These are phyloP conservation scores for Dryas alaskensis DNA, from an alignment of 306 rosid species.

Conservation along the genomic window DNA sequence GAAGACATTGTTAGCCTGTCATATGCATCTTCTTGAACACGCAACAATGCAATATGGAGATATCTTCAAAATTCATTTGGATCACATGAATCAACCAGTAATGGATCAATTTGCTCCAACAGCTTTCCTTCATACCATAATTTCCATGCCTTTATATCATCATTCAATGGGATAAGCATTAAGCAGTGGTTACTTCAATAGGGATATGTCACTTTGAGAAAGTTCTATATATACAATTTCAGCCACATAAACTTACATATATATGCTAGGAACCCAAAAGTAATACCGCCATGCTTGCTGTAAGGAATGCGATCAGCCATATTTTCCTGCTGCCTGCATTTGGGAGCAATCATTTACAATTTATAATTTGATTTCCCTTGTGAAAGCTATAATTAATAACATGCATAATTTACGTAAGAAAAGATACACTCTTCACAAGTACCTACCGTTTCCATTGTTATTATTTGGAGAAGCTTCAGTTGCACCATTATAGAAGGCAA, in stretches of 20 bases:
- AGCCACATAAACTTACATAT: slow-evolving; percentile 14
- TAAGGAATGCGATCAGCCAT: slow-evolving; percentile 29
- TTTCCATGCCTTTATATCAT: slow-evolving; percentile 45
- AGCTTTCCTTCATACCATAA: slow-evolving; percentile 37
- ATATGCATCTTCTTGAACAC: slow-evolving; percentile 32
- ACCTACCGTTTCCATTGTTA: slow-evolving; percentile 27
- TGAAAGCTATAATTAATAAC: no score
- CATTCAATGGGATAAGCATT: background rate
- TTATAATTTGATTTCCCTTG: background rate
- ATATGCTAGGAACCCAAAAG: slow-evolving; percentile 22
- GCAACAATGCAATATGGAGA: slow-evolving; percentile 34
- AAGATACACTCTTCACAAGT: background rate
- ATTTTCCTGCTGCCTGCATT: slow-evolving; percentile 37
- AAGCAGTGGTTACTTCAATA: no score
- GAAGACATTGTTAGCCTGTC: slow-evolving; percentile 38
- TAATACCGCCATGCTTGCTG: slow-evolving; percentile 24
- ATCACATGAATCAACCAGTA: slow-evolving; percentile 15
- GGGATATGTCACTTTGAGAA: background rate
- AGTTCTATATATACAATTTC: no score
- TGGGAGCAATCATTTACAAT: background rate
- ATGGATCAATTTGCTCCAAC: slow-evolving; percentile 26
- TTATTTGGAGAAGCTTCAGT: slow-evolving; percentile 16
- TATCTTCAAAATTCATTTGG: slow-evolving; percentile 23
- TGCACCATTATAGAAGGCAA: slow-evolving; percentile 40
- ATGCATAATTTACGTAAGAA: background rate